phyloP scores from a whole-genome alignment of 768 basidiomycete genomes.

The Lactifluus hygrophoroides region DNA sequence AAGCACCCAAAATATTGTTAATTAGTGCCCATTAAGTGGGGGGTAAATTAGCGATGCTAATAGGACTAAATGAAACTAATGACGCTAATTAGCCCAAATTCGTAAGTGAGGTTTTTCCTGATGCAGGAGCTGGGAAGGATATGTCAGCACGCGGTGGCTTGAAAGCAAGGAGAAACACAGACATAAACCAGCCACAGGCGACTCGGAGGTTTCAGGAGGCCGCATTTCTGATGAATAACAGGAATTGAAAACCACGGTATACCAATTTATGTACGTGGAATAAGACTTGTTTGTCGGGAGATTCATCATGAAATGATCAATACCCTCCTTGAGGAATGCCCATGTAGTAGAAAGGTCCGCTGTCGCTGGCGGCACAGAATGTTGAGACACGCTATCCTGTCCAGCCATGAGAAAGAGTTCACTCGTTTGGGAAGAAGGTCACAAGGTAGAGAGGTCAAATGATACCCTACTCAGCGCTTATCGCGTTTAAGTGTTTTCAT shows the following conservation, averaged over 20 bases:
- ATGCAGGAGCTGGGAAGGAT: conserved; percentile 63
- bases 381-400: too few relatives aligned
- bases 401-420: too few relatives aligned
- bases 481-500: too few relatives aligned
- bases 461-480: too few relatives aligned
- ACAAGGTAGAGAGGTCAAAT: too few relatives aligned
- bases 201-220: conserved; percentile 36
- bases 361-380: conserved; percentile 50
- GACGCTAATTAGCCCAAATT: too few relatives aligned
- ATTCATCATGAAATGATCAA: conserved; percentile 90
- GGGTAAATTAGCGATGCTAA: too few relatives aligned
- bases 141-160: background rate
- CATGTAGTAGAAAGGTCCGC: conserved; percentile 79
- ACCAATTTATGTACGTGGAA: conserved; percentile 79
- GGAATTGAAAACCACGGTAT: conserved; percentile 97
- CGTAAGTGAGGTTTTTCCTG: too few relatives aligned
- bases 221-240: conserved; percentile 87
- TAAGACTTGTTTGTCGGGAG: conserved; percentile 85
- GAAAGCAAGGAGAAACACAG: conserved; percentile 27
- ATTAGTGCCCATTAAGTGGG: too few relatives aligned
- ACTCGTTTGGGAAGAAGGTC: too few relatives aligned
- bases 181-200: conserved; percentile 46
- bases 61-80: too few relatives aligned
- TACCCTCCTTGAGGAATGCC: conserved; percentile 78
- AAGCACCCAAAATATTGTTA: too few relatives aligned